A percentile compares a stretch with the other conserved stretches of the same genome.
phyloP scores from a whole-genome alignment of 306 rosid genomes.

The Pterocarpus santalinus region DNA sequence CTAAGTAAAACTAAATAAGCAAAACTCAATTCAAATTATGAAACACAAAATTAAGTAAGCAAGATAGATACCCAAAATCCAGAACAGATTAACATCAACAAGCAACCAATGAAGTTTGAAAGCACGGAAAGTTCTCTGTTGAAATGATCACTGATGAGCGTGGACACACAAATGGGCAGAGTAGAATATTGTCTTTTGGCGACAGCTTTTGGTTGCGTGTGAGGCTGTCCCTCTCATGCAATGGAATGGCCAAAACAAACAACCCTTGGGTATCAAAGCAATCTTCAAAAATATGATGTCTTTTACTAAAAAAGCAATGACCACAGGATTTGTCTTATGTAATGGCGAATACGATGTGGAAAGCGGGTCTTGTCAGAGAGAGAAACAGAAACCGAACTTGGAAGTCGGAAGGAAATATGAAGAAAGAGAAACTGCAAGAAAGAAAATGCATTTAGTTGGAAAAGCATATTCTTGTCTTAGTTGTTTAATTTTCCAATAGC shows the following conservation, averaged over 20 bases:
- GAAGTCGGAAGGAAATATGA: not conserved
- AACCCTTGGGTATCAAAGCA: conserved; percentile 19
- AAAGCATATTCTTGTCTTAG: conserved; percentile 1
- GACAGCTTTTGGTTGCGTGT: conserved; percentile 48
- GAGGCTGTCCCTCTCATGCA: conserved; percentile 42
- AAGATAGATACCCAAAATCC: conserved; percentile 30
- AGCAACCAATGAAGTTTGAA: conserved; percentile 23
- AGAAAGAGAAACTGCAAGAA: not conserved
- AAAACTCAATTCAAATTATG: conserved; percentile 2
- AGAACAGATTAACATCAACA: conserved; percentile 20
- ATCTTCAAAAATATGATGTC: not conserved
- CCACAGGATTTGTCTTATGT: conserved; percentile 54
- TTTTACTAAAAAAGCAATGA: conserved; percentile 33
- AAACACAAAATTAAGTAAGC: not conserved
- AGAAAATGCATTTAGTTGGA: not conserved
- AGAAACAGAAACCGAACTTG: not conserved
- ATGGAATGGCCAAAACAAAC: conserved; percentile 34
- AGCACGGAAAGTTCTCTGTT: not conserved
- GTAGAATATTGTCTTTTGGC: conserved; percentile 26
- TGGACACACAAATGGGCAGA: conserved; percentile 20
- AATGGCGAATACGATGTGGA: conserved; percentile 50
- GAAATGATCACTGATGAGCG: not conserved
- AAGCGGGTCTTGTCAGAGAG: conserved; percentile 28
- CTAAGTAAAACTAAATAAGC: not conserved
- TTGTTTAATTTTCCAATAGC: not conserved